phyloP scores from a whole-genome alignment of 192 early-diverging fungal genomes.

The Obelidium mucronatum region DNA sequence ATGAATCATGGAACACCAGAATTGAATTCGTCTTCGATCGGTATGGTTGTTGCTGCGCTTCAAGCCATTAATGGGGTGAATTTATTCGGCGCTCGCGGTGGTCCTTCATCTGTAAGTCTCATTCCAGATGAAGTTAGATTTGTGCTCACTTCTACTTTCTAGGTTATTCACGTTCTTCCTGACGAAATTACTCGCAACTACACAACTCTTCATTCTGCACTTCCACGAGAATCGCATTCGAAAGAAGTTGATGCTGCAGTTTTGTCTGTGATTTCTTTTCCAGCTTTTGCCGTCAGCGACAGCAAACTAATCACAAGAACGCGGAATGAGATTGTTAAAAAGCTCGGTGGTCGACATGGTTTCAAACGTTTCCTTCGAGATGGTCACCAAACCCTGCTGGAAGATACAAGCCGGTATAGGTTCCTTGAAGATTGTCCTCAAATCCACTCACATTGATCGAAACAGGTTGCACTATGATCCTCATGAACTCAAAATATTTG shows the following conservation, averaged over 20 bases:
- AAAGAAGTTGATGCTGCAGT: conserved; percentile 89
- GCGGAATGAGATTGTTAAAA: conserved; percentile 77
- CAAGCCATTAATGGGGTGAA: conserved; percentile 87
- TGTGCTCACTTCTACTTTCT: not conserved
- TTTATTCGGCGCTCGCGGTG: conserved; percentile 82
- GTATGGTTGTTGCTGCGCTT: conserved; percentile 87
- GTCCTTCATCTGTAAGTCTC: conserved; percentile 68
- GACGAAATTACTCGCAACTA: conserved; percentile 86
- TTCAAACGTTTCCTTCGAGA: conserved; percentile 87
- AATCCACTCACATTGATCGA: too few relatives aligned
- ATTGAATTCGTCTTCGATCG: conserved; percentile 86
- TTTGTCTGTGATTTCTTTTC: conserved; percentile 84
- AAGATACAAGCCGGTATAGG: too few relatives aligned
- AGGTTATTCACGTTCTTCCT: conserved; percentile 84
- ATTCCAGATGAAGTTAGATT: conserved; percentile 1
- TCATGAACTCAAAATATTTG: conserved; percentile 82
- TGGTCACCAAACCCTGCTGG: conserved; percentile 83
- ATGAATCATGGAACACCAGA: conserved; percentile 86
- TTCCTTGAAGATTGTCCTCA: not conserved
- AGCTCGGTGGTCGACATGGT: conserved; percentile 82
- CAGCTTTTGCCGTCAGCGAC: conserved; percentile 86
- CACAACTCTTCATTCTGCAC: conserved; percentile 76
- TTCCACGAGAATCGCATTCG: conserved; percentile 85
- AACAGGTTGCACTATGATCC: conserved; percentile 81
- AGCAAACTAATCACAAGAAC: conserved; percentile 68